Evolutionary conservation across 164 flowering plant species (phyloP).

Genomic region (Sextonia rubra): DNA sequence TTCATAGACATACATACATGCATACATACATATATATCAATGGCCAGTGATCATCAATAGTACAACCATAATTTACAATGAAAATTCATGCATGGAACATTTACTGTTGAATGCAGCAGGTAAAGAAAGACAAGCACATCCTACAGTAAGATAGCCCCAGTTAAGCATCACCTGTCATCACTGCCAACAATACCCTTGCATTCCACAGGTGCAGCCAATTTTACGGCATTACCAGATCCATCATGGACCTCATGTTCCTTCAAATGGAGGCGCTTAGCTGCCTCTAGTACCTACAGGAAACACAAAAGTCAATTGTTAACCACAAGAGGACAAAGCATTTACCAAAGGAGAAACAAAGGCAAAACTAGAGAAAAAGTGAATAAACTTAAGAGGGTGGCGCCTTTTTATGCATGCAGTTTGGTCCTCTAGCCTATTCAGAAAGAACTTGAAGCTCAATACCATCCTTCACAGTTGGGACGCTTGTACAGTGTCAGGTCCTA

Average conservation of each 20-base stretch:
- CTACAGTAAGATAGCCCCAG: background rate
- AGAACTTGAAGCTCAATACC: too few species aligned
- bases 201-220: constrained; percentile 96
- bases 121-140: background rate
- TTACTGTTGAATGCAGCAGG: background rate
- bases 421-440: too few species aligned
- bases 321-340: background rate
- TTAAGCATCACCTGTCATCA: constrained; percentile 76
- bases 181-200: constrained; percentile 99
- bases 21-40: background rate
- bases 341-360: background rate
- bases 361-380: background rate
- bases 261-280: constrained; percentile 91
- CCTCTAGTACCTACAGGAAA: constrained; percentile 68
- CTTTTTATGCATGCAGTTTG: too few species aligned
- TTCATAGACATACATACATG: background rate
- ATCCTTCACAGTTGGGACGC: too few species aligned
- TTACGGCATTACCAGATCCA: constrained; percentile 72
- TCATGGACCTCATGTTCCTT: constrained; percentile 87
- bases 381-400: too few species aligned
- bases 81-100: background rate
- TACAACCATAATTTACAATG: too few species aligned
- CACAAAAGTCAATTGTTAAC: background rate
- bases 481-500: too few species aligned
- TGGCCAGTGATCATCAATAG: too few species aligned